Base-by-base conservation (phyloP, 129 eudicot genomes). In the Chrysanthemum makinoi region DNA sequence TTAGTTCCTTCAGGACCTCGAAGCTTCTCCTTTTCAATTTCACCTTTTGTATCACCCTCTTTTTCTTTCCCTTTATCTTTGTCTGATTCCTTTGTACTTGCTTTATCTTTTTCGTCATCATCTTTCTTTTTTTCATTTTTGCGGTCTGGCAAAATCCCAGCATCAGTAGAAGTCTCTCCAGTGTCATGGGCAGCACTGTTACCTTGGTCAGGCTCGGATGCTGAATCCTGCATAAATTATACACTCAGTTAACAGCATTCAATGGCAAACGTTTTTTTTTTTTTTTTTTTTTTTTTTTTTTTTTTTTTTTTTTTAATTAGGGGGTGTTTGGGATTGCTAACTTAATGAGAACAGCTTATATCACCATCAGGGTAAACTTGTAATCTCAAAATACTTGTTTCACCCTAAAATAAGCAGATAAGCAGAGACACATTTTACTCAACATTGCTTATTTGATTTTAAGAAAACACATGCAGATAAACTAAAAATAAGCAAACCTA, bases 1-100 rank as follows among this genome's bases (percentile, higher is more conserved):
- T 83, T 93, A 28, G 95, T 89, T 74, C 98, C 96, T 70, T 93
- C 98, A 72, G 89, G 84, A 85, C 96, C 90, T 89, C 91, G 88
- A 59, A 73, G 72, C 70, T 89, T 93, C 66, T 93, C 98, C 81
- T 85, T 92, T 55, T 92, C 98, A 83, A 56, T 75, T 80, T 89
- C 92, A 58, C 80, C 80, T 73, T 82, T 87, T 58, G 70, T 79
- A 43, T 88, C 98, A 63, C 79, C 60, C 55, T 89, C 96, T 72
- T 85, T 92, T 59, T 83, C 91, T 73, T 83, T 90, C 28, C 79
- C 95, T 80, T 85, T 90, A 62, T 88, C 95, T 78, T 83, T 90
- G 67, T 91, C 91, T 6, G 72, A 30, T 13, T 90, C 96, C 79
- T 72, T 72, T 26, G 67, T 47, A 24, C 30, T 39, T 51, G 86